phyloP scores from a whole-genome alignment of 768 basidiomycete species.

The Boletus sp. region DNA sequence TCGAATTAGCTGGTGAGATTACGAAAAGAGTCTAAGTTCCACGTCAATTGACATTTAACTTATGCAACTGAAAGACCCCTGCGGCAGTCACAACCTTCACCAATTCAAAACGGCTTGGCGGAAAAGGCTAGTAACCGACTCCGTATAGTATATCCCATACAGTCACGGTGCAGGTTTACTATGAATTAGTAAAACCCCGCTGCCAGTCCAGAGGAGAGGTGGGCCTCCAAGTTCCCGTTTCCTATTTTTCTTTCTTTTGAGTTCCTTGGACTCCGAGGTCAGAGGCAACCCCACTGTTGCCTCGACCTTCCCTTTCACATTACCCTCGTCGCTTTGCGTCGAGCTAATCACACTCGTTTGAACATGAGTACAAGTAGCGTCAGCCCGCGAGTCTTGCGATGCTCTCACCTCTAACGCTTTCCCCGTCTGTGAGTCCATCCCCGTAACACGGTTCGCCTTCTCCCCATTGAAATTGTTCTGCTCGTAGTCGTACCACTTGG shows the following conservation, averaged over 20 bases:
- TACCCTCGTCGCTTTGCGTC: conserved; percentile 12
- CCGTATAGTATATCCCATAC: too few species aligned
- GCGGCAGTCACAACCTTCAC: too few species aligned
- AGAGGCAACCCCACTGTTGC: background rate
- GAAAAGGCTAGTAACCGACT: too few species aligned
- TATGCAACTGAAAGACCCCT: too few species aligned
- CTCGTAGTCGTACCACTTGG: conserved; percentile 81
- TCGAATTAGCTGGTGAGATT: too few species aligned
- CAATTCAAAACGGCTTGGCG: too few species aligned
- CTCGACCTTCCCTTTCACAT: background rate
- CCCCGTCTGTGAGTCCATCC: conserved; percentile 72
- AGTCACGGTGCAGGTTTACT: too few species aligned
- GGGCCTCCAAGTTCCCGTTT: background rate
- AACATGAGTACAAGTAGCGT: background rate
- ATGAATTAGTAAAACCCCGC: too few species aligned
- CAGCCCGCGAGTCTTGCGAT: conserved; percentile 35
- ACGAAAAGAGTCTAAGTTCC: too few species aligned
- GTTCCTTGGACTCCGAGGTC: background rate
- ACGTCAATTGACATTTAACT: too few species aligned
- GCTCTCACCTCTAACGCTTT: conserved; percentile 90
- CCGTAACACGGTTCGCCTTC: background rate
- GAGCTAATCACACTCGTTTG: conserved; percentile 12
- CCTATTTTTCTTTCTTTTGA: background rate
- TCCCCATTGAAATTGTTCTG: conserved; percentile 7
- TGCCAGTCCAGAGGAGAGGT: too few species aligned